These are phyloP conservation scores for Puya raimondii DNA, from an alignment of 176 grass and related monocot species.

Conservation along the genomic window DNA sequence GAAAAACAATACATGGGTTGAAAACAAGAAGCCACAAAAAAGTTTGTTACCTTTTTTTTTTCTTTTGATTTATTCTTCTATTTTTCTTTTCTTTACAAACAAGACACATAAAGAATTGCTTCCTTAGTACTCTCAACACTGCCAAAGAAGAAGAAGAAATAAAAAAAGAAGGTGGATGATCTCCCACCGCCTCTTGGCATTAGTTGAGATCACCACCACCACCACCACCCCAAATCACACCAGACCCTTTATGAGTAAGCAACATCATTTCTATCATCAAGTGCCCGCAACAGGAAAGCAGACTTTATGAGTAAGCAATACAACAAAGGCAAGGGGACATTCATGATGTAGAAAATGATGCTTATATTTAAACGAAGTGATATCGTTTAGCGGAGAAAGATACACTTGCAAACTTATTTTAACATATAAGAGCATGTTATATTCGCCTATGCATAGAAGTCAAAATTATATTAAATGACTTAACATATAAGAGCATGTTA, in stretches of 20 bases:
- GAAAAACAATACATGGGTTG: background rate
- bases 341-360: too few species aligned
- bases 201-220: conserved; percentile 13
- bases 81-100: background rate
- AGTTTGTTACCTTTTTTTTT: background rate
- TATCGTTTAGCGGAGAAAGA: too few species aligned
- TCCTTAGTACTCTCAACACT: background rate
- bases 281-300: too few species aligned
- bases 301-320: too few species aligned
- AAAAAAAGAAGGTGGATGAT: background rate
- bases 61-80: background rate
- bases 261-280: too few species aligned
- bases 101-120: background rate
- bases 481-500: too few species aligned
- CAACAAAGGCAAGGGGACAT: too few species aligned
- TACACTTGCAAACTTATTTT: too few species aligned
- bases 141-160: background rate
- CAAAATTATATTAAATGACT: too few species aligned
- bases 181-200: conserved; percentile 5
- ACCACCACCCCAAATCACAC: background rate
- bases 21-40: background rate
- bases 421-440: too few species aligned
- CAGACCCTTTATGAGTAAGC: conserved; percentile 9
- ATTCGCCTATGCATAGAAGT: too few species aligned
- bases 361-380: too few species aligned